Percentiles rank a stretch among this genome's conserved stretches.
phyloP scores from a whole-genome alignment of 768 basidiomycete genomes.

The Suillus bovinus region DNA sequence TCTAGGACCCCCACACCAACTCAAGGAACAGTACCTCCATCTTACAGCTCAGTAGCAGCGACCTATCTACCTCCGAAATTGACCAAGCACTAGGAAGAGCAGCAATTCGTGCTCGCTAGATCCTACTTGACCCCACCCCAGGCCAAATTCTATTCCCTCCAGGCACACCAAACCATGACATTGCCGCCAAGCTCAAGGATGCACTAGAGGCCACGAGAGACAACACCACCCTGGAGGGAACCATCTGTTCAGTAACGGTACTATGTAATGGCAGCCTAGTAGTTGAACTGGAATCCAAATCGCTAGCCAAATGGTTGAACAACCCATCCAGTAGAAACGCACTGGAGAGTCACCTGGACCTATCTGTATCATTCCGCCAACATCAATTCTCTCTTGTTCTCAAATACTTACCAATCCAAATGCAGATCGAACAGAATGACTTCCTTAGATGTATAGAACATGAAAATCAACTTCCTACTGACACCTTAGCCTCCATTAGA shows the following conservation, averaged over 20 bases:
- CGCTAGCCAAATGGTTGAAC: background rate
- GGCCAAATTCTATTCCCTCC: no score
- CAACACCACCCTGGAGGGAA: no score
- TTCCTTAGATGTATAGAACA: slow-evolving; percentile 20
- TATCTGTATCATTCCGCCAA: slow-evolving; percentile 2
- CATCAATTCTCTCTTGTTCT: slow-evolving; percentile 13
- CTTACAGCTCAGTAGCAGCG: background rate
- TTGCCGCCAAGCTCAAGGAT: no score
- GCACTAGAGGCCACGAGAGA: no score
- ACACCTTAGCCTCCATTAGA: background rate
- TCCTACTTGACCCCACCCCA: slow-evolving; percentile 3
- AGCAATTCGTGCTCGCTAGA: fast-evolving
- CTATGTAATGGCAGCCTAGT: no score
- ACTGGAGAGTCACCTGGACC: background rate
- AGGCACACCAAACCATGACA: no score
- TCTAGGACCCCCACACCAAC: background rate
- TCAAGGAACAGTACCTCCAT: no score
- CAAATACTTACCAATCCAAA: slow-evolving; percentile 23
- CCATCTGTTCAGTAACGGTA: no score
- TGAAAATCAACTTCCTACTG: slow-evolving; percentile 9
- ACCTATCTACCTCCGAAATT: background rate
- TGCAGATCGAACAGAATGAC: slow-evolving; percentile 12
- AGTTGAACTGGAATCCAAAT: no score
- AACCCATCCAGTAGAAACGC: background rate
- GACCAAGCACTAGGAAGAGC: background rate